Conservation (phyloP, 129 eudicot genomes). For the Chrysanthemum seticuspe region DNA sequence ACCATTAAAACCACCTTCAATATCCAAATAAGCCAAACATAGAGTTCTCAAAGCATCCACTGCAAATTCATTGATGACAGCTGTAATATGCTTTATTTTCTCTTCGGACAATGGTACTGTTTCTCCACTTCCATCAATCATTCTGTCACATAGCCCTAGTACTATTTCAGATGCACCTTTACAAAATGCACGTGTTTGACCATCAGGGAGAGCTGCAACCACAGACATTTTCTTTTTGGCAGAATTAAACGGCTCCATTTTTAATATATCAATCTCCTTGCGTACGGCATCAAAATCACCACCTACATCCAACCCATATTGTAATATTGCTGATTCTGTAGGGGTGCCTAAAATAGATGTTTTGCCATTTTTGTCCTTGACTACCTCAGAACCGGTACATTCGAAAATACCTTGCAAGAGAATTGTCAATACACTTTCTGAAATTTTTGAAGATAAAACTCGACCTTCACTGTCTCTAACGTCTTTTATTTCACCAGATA, state of each 20-base stretch:
- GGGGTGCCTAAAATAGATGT: conserved; percentile 67
- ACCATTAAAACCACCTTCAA: conserved; percentile 25
- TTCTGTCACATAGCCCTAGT: conserved; percentile 54
- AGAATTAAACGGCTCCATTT: conserved; percentile 81
- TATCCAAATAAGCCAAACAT: conserved; percentile 56
- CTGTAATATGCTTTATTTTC: conserved; percentile 29
- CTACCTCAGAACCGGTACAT: conserved; percentile 78
- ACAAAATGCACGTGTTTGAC: conserved; percentile 60
- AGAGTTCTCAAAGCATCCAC: conserved; percentile 62
- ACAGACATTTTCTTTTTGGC: conserved; percentile 90
- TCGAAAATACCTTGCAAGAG: conserved; percentile 71
- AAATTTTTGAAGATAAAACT: conserved; percentile 29
- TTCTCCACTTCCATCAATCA: conserved; percentile 51
- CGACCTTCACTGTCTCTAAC: conserved; percentile 29
- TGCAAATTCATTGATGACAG: conserved; percentile 52
- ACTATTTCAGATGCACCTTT: conserved; percentile 95
- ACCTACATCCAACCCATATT: conserved; percentile 59
- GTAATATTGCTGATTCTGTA: conserved; percentile 84
- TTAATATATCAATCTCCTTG: conserved; percentile 31
- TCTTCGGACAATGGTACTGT: conserved; percentile 48
- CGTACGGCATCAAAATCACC: conserved; percentile 65
- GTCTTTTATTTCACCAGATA: conserved; percentile 52
- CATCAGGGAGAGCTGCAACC: conserved; percentile 62
- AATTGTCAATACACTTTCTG: conserved; percentile 37
- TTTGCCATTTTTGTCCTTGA: conserved; percentile 57